Evolutionary conservation across 257 asterid genomes (phyloP).

Genomic region (Solanum appendiculatum): DNA sequence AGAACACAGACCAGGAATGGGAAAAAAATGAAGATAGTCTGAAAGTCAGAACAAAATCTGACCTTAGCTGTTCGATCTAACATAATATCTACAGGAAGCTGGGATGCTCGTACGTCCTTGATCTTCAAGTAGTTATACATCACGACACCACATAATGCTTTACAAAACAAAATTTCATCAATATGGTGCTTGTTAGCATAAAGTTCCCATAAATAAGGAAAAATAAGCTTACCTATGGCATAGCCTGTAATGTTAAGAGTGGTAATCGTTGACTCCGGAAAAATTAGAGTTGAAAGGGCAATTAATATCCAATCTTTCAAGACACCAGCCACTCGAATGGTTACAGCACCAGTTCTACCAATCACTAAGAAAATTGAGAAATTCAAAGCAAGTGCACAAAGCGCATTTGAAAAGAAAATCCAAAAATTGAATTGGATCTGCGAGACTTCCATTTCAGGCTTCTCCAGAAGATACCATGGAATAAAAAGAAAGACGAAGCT

Average conservation of each 20-base stretch:
- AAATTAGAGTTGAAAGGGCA: slow-evolving; percentile 81
- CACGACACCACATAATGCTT: slow-evolving; percentile 90
- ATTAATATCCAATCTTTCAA: slow-evolving; percentile 96
- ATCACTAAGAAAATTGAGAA: slow-evolving; percentile 89
- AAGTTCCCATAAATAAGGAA: slow-evolving; percentile 1
- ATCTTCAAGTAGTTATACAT: slow-evolving; percentile 63
- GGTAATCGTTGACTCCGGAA: slow-evolving; percentile 92
- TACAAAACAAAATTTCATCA: neutral
- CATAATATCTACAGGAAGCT: slow-evolving; percentile 30
- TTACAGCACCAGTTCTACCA: slow-evolving; percentile 99
- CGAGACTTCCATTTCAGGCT: slow-evolving; percentile 82
- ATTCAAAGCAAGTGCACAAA: slow-evolving; percentile 89
- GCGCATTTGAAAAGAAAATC: slow-evolving; percentile 98
- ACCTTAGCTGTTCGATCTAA: slow-evolving; percentile 56
- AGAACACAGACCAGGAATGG: neutral
- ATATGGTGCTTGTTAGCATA: neutral
- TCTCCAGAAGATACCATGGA: slow-evolving; percentile 98
- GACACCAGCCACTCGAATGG: slow-evolving; percentile 96
- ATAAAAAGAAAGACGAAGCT: slow-evolving; percentile 86
- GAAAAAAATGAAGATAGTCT: neutral
- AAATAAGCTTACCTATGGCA: slow-evolving; percentile 61
- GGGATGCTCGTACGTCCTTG: slow-evolving; percentile 47
- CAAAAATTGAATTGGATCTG: slow-evolving; percentile 81
- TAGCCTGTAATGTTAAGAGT: slow-evolving; percentile 78
- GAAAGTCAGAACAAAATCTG: neutral